These are phyloP conservation scores for Emmonsia crescens DNA, from an alignment of 2,329 filamentous ascomycete species.

Conservation along the genomic window DNA sequence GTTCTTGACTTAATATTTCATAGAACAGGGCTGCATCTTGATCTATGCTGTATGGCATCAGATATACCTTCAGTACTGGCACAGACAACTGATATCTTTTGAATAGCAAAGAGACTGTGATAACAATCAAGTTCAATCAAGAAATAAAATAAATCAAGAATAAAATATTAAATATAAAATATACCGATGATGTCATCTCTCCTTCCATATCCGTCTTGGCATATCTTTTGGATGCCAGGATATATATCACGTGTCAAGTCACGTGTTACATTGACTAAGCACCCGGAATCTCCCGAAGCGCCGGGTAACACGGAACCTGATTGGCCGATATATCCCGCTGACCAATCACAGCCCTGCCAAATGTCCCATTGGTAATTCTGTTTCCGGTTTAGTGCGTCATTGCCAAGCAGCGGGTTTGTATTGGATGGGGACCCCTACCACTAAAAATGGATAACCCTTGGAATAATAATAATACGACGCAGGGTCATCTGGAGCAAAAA, in stretches of 20 bases:
- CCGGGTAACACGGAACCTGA: conserved; percentile 1
- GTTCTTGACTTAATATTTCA: too few species aligned
- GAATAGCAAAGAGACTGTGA: too few species aligned
- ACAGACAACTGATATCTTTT: background rate
- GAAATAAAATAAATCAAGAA: too few species aligned
- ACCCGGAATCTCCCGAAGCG: background rate
- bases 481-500: too few species aligned
- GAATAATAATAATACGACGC: too few species aligned
- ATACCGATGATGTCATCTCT: background rate
- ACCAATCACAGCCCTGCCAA: conserved; percentile 6
- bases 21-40: too few species aligned
- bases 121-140: too few species aligned
- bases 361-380: background rate
- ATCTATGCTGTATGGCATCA: too few species aligned
- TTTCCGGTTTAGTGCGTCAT: conserved; percentile 2
- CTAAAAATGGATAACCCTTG: too few species aligned
- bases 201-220: background rate
- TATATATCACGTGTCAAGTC: background rate
- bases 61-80: too few species aligned
- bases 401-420: conserved; percentile 5
- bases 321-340: background rate
- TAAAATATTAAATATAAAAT: too few species aligned
- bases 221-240: too few species aligned
- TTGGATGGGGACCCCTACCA: background rate
- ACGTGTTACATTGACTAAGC: background rate